Conservation (phyloP, 768 basidiomycete genomes). For the Agrocybe chaxingu region DNA sequence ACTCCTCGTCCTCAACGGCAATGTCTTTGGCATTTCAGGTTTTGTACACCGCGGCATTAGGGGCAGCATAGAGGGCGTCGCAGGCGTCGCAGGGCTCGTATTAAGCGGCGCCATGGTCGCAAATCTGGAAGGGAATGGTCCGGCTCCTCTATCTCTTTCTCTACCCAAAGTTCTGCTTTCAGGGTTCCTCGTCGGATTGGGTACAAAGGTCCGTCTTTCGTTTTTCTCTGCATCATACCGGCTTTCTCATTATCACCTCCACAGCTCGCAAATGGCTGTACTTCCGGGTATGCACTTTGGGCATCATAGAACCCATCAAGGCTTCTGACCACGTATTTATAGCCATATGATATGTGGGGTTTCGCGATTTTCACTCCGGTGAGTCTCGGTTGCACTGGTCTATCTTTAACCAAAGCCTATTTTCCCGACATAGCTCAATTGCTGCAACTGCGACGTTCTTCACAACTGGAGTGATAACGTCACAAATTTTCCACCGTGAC, state of each 20-base stretch:
- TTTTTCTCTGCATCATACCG: neutral
- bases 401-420: slow-evolving; percentile 10
- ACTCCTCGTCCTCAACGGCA: slow-evolving; percentile 51
- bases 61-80: slow-evolving; percentile 39
- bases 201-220: slow-evolving; percentile 43
- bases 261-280: slow-evolving; percentile 61
- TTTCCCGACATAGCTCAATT: slow-evolving; percentile 38
- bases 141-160: slow-evolving; percentile 20
- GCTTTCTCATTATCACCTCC: slow-evolving; percentile 5
- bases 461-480: slow-evolving; percentile 42
- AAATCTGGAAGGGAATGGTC: slow-evolving; percentile 33
- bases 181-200: slow-evolving; percentile 56
- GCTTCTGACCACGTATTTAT: slow-evolving; percentile 1
- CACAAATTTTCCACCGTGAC: slow-evolving; percentile 33
- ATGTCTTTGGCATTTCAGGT: slow-evolving; percentile 59
- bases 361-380: slow-evolving; percentile 55
- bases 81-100: slow-evolving; percentile 43
- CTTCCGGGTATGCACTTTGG: slow-evolving; percentile 47
- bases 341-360: slow-evolving; percentile 67
- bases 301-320: neutral
- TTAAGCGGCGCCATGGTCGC: slow-evolving; percentile 45
- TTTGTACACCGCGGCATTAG: slow-evolving; percentile 50
- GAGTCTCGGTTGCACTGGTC: slow-evolving; percentile 11
- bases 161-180: slow-evolving; percentile 35
- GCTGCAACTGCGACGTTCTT: slow-evolving; percentile 54